These are phyloP conservation scores for Climacium dendroides DNA, from an alignment of 225 moss, liverwort and hornwort species.

Conservation along the genomic window DNA sequence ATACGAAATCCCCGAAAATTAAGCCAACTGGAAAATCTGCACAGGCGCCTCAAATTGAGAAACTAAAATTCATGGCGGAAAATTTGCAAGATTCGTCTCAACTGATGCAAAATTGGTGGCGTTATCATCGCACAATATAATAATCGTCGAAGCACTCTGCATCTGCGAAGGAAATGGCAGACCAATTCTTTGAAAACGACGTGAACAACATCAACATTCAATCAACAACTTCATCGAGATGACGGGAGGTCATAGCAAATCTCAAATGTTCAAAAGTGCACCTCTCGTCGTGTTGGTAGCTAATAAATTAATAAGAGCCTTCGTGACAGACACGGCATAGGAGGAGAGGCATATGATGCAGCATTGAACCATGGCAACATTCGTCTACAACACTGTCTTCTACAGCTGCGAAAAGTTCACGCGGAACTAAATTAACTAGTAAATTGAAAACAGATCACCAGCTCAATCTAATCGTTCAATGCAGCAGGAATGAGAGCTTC, in stretches of 20 bases:
- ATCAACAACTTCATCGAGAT: background rate
- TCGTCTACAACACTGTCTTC: background rate
- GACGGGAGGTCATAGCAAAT: background rate
- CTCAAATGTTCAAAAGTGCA: background rate
- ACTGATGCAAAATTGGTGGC: background rate
- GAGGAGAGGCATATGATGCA: background rate
- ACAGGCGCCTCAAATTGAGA: background rate
- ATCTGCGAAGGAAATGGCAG: background rate
- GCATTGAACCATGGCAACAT: background rate
- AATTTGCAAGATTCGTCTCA: background rate
- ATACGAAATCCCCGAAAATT: background rate
- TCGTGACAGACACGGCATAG: background rate
- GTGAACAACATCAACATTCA: background rate
- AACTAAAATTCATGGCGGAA: background rate
- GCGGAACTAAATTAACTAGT: background rate
- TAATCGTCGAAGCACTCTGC: background rate
- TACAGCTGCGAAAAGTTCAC: background rate
- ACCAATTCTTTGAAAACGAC: background rate
- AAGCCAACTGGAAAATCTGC: background rate
- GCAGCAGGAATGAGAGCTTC: background rate
- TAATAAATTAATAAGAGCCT: background rate
- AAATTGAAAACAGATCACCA: background rate
- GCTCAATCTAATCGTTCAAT: background rate
- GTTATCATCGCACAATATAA: background rate
- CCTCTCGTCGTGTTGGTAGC: background rate